These are phyloP conservation scores for Apiospora arundinis DNA, from an alignment of 2,329 filamentous ascomycete genomes.

Conservation along the genomic window DNA sequence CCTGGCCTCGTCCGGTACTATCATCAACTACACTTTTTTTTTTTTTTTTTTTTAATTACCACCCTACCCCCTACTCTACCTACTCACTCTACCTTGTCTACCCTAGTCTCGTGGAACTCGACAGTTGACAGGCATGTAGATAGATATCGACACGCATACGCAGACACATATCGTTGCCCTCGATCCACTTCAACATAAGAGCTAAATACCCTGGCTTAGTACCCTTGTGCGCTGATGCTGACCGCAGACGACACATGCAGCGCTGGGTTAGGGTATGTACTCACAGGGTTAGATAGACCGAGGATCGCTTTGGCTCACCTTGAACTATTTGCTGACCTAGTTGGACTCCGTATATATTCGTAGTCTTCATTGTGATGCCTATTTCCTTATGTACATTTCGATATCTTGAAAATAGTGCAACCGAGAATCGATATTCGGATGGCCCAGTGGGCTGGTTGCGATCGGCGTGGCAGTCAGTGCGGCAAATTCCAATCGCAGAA, in stretches of 20 bases:
- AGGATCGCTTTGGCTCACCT: constrained; percentile 16
- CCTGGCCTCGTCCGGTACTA: background rate
- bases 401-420: background rate
- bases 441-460: constrained; percentile 13
- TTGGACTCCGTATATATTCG: background rate
- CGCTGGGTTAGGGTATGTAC: constrained; percentile 18
- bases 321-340: constrained; percentile 18
- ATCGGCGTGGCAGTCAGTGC: constrained; percentile 12
- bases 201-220: background rate
- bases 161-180: constrained; percentile 8
- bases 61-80: background rate
- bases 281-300: background rate
- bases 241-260: constrained; percentile 17
- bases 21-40: background rate
- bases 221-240: constrained; percentile 15
- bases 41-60: too few relatives aligned
- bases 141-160: background rate
- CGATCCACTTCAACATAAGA: background rate
- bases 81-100: too few relatives aligned
- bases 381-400: background rate
- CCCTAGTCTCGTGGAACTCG: background rate
- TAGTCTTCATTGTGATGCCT: background rate
- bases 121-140: background rate
- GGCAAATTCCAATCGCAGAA: background rate
- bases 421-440: background rate